Evolutionary conservation across 176 grass and related monocot genomes (phyloP).

Genomic region (Lolium perenne): DNA sequence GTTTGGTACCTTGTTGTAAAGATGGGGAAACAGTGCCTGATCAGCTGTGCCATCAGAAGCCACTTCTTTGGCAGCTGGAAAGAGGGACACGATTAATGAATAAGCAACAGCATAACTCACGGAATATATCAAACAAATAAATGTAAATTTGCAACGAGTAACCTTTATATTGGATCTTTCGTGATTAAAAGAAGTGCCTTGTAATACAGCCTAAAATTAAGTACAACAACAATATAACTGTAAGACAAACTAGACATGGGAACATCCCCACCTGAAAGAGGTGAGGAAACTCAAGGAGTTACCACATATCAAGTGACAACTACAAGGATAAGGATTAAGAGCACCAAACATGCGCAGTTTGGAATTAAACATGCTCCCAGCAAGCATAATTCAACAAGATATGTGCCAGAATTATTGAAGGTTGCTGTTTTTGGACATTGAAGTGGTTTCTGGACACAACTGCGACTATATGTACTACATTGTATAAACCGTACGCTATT

Average conservation of each 20-base stretch:
- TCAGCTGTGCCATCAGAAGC: conserved; percentile 44
- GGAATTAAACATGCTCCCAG: neutral
- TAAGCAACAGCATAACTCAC: conserved; percentile 22
- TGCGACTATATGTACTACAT: neutral
- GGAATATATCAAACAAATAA: conserved; percentile 26
- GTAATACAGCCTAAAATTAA: no score
- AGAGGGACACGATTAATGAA: conserved; percentile 34
- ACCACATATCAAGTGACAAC: neutral
- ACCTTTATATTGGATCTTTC: neutral
- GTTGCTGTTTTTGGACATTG: neutral
- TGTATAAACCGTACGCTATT: neutral
- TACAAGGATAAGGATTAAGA: conserved; percentile 21
- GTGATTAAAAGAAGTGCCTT: neutral
- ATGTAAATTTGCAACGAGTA: neutral
- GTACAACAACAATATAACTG: conserved; percentile 9
- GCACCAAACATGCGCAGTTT: neutral
- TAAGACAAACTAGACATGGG: conserved; percentile 2
- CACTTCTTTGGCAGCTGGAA: conserved; percentile 61
- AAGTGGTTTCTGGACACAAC: neutral
- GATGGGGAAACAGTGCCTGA: conserved; percentile 53
- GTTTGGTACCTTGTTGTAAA: conserved; percentile 91
- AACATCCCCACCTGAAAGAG: neutral
- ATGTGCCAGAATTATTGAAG: neutral
- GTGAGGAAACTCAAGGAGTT: neutral
- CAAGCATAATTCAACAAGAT: conserved; percentile 30